A percentile compares a stretch with the other conserved stretches of the same genome.
These are phyloP conservation scores for Podila minutissima DNA, from an alignment of 192 early-diverging fungal species.

Conservation along the genomic window DNA sequence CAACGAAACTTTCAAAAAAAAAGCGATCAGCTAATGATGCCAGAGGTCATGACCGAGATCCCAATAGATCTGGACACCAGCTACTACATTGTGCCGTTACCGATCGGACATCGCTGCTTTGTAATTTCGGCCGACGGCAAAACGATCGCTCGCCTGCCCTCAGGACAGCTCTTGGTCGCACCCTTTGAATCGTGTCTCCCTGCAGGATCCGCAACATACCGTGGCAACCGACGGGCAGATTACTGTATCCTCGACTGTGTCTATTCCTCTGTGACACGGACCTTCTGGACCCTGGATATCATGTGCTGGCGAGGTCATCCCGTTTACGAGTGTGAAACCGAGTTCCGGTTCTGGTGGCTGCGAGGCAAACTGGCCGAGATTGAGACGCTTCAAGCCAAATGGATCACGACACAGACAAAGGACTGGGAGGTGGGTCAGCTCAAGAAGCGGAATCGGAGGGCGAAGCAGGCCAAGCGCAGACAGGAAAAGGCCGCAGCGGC, in stretches of 20 bases:
- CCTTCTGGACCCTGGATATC: conserved; percentile 66
- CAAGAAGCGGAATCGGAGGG: conserved; percentile 27
- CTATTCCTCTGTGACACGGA: conserved; percentile 57
- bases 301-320: conserved; percentile 72
- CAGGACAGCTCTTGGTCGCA: conserved; percentile 20
- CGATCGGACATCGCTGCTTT: conserved; percentile 66
- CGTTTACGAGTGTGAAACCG: conserved; percentile 71
- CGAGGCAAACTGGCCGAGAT: conserved; percentile 57
- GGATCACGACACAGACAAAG: conserved; percentile 32
- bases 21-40: conserved; percentile 68
- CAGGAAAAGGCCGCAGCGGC: conserved; percentile 36
- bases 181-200: conserved; percentile 64
- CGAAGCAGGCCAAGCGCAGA: conserved; percentile 17
- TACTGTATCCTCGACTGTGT: conserved; percentile 70
- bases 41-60: conserved; percentile 60
- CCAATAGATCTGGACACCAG: conserved; percentile 58
- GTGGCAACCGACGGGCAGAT: conserved; percentile 60
- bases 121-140: conserved; percentile 63
- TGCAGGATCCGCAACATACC: conserved; percentile 57
- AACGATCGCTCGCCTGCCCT: conserved; percentile 19
- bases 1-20: background rate
- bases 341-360: conserved; percentile 66
- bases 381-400: conserved; percentile 46
- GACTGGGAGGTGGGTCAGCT: conserved; percentile 29
- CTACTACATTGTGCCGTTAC: conserved; percentile 64